Conservation (phyloP, 2,329 filamentous ascomycete species). For the Periconia digitata region DNA sequence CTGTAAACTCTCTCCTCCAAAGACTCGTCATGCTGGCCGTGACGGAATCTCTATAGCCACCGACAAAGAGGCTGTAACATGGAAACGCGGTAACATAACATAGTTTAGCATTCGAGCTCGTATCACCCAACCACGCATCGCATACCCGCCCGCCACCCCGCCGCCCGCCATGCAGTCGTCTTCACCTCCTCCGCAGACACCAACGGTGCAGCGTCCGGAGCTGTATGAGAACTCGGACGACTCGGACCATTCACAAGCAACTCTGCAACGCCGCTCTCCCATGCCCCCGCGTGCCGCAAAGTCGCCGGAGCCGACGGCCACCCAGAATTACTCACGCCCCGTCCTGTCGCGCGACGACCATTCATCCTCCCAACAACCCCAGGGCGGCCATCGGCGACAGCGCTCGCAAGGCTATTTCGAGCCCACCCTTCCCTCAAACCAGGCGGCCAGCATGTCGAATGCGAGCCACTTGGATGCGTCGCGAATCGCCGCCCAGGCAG, state of each 20-base stretch:
- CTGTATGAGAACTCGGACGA: slow-evolving; percentile 38
- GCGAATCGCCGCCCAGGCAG: slow-evolving; percentile 78
- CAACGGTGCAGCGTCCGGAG: slow-evolving; percentile 27
- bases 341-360: slow-evolving; percentile 44
- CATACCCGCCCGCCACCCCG: background rate
- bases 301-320: slow-evolving; percentile 28
- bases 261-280: slow-evolving; percentile 44
- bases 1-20: background rate
- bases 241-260: slow-evolving; percentile 43
- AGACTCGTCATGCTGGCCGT: slow-evolving; percentile 27
- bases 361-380: slow-evolving; percentile 31
- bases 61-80: background rate
- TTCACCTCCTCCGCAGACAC: slow-evolving; percentile 37
- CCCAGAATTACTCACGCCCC: slow-evolving; percentile 43
- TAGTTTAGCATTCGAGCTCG: slow-evolving; percentile 3
- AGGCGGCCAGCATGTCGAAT: slow-evolving; percentile 50
- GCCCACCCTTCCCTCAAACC: slow-evolving; percentile 66
- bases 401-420: slow-evolving; percentile 78
- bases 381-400: slow-evolving; percentile 62
- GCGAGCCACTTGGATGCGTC: slow-evolving; percentile 59
- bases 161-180: slow-evolving; percentile 30
- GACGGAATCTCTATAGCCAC: slow-evolving; percentile 3
- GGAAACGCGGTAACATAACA: background rate
- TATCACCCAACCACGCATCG: slow-evolving; percentile 4
- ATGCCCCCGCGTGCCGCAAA: slow-evolving; percentile 31